A percentile compares a stretch with the other conserved stretches of the same genome.
Evolutionary conservation across 768 basidiomycete genomes (phyloP).

Genomic region (Termitomyces sp.): DNA sequence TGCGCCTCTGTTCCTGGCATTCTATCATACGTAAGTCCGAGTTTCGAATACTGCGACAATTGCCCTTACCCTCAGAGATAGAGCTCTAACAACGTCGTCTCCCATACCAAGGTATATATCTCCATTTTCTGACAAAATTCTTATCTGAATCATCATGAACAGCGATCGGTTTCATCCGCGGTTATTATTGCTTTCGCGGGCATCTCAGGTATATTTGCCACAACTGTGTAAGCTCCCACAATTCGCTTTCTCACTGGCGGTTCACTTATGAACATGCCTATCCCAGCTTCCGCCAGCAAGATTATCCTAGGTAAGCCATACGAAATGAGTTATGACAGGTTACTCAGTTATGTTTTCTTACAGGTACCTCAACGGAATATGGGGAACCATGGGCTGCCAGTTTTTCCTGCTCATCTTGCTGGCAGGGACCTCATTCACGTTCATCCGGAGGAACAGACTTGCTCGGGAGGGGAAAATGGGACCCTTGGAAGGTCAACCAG

Average conservation of each 20-base stretch:
- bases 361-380: slow-evolving; percentile 12
- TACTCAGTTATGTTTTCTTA: not conserved
- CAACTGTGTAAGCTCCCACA: slow-evolving; percentile 24
- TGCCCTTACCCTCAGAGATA: not conserved
- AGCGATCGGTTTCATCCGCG: slow-evolving; percentile 36
- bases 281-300: slow-evolving; percentile 24
- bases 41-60: not conserved
- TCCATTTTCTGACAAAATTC: not conserved
- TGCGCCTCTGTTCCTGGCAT: slow-evolving; percentile 34
- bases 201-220: slow-evolving; percentile 35
- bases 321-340: not conserved
- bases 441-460: slow-evolving; percentile 5
- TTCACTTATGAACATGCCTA: not conserved
- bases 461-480: too few relatives aligned
- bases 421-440: slow-evolving; percentile 22
- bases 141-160: not conserved
- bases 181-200: slow-evolving; percentile 31
- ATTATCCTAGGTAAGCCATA: slow-evolving; percentile 25
- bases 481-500: too few relatives aligned
- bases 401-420: slow-evolving; percentile 27
- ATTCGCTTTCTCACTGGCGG: not conserved
- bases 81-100: slow-evolving; percentile 16
- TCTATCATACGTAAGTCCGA: slow-evolving; percentile 31
- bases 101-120: slow-evolving; percentile 26
- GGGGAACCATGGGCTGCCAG: slow-evolving; percentile 33